phyloP scores from a whole-genome alignment of 805 yeast species.

The Cyberlindnera meyerae region DNA sequence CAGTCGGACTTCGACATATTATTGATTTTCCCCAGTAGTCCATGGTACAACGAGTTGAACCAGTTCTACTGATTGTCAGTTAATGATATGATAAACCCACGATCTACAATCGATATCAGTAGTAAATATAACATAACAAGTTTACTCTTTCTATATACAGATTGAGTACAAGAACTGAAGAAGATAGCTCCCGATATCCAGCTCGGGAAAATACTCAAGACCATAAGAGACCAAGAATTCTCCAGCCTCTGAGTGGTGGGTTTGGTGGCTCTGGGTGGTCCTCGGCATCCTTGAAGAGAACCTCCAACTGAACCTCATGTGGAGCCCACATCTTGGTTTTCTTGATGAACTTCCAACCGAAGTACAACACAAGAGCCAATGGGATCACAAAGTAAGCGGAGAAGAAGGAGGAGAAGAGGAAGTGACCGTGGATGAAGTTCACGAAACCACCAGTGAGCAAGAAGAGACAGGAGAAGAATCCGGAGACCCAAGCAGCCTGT shows the following conservation, averaged over 20 bases:
- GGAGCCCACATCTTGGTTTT: slow-evolving; percentile 31
- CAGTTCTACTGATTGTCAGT: no score
- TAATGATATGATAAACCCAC: no score
- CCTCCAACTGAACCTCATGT: slow-evolving; percentile 36
- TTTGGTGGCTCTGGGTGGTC: slow-evolving; percentile 28
- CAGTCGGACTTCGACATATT: no score
- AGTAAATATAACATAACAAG: no score
- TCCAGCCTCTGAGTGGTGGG: slow-evolving; percentile 18
- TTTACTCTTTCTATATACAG: no score
- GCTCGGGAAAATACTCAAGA: slow-evolving; percentile 9
- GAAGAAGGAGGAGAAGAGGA: slow-evolving; percentile 15
- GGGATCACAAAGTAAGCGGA: slow-evolving; percentile 24
- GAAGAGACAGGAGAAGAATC: slow-evolving; percentile 24
- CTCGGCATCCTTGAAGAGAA: slow-evolving; percentile 29
- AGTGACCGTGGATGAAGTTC: slow-evolving; percentile 32
- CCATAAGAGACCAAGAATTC: slow-evolving; percentile 17
- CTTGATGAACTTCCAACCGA: slow-evolving; percentile 32
- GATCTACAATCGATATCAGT: no score
- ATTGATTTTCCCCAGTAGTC: no score
- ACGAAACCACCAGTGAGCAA: slow-evolving; percentile 34
- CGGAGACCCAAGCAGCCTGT: slow-evolving; percentile 31
- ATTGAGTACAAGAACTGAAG: neutral
- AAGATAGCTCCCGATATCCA: no score
- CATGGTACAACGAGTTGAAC: no score
- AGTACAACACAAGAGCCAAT: slow-evolving; percentile 26